These are phyloP conservation scores for Cyclotella baltica DNA, from an alignment of 108 stramenopile species.

Conservation along the genomic window DNA sequence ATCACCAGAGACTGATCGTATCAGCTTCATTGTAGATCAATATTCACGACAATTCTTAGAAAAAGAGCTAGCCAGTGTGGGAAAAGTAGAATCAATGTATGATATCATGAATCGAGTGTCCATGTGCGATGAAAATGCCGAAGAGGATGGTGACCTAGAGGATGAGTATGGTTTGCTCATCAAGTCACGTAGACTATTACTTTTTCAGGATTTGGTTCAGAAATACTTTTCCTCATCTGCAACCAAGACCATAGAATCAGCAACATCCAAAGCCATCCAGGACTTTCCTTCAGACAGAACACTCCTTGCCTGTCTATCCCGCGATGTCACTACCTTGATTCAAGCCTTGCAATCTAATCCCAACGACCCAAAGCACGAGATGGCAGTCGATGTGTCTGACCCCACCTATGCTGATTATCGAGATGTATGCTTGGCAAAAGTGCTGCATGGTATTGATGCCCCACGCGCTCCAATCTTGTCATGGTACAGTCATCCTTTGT, in stretches of 20 bases:
- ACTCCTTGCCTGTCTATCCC: constrained; percentile 34
- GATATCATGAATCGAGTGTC: constrained; percentile 67
- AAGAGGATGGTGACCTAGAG: constrained; percentile 20
- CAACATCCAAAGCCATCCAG: constrained; percentile 21
- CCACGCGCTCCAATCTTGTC: constrained; percentile 56
- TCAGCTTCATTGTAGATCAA: constrained; percentile 31
- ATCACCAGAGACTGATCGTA: constrained; percentile 2
- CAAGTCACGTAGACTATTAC: constrained; percentile 64
- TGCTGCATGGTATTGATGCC: constrained; percentile 82
- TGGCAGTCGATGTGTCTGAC: constrained; percentile 45
- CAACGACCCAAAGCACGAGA: constrained; percentile 21
- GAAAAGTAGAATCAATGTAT: constrained; percentile 77
- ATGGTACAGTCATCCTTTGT: constrained; percentile 67
- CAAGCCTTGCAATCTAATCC: constrained; percentile 43
- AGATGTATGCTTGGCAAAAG: constrained; percentile 70
- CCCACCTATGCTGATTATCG: constrained; percentile 62
- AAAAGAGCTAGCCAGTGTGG: constrained; percentile 54
- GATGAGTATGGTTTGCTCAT: constrained; percentile 1
- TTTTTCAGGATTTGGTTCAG: constrained; percentile 67
- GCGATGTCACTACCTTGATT: constrained; percentile 52
- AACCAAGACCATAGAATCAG: not conserved
- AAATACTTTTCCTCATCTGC: constrained; percentile 59
- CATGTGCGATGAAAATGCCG: constrained; percentile 3
- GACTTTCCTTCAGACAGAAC: constrained; percentile 39
- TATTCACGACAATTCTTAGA: constrained; percentile 54